Base-by-base conservation (phyloP, 139 green algal species). In the Chlamydomonas incerta region DNA sequence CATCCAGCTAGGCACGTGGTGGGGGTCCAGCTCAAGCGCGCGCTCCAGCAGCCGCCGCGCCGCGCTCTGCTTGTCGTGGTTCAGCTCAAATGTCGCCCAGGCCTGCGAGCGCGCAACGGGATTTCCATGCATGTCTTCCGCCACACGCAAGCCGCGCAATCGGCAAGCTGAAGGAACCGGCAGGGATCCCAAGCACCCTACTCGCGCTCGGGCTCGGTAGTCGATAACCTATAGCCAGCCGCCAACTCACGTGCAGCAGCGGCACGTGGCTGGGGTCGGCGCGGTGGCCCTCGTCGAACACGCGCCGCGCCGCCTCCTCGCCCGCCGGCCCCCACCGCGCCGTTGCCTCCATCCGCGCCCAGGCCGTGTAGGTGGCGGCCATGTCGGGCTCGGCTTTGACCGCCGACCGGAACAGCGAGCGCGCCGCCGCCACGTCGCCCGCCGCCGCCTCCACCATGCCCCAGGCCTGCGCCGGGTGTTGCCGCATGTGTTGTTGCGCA, bases 21-120 rank as follows among this genome's bases (percentile, higher is more conserved):
- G 11, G 2, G 84, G 84, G 65, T 94, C 87, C 15, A 60, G 69
- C 34, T 88, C 57, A 71, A 96, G 86, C 24, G 93, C 93, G 35
- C 70, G 26, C 13, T 77, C 37, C 82, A 93, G 89, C 81, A 96
- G 85, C 70, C 83, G 67, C 15, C 91, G 79, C 0, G 92, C 90
- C 8, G 70, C 72, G 15, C 79, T 62, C 20, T 86, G 62, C 73
- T 91, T 90, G 17, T 91, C 89, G 34, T 90, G 86, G 63, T 89
- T 35, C 20, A 81, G 72, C 89, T 93, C 90, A 47, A 95, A 81
- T 62, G 85, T 58, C 46, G 92, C 93, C 85, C 93, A 92, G 6
- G 89, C 83, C 89, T 96, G 93, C n/a, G 82, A 50, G 24, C 52
- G 60, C 21, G 62, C 74, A 62, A 47, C 18, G 23, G n/a, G n/a